Conservation (phyloP, 768 basidiomycete genomes). For the Rhizopogon vesiculosus region DNA sequence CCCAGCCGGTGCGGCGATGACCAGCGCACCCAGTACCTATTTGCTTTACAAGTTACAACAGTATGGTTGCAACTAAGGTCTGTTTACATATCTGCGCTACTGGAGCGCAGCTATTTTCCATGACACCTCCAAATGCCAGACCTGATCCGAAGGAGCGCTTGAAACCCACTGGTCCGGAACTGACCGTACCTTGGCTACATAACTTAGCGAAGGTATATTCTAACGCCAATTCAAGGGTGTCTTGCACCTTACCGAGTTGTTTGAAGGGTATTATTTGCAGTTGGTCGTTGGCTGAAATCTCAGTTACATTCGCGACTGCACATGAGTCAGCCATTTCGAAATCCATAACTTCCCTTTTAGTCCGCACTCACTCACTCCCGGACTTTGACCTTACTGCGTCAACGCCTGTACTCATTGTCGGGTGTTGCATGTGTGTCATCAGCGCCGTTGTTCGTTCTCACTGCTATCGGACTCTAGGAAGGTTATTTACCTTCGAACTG, state of each 20-base stretch:
- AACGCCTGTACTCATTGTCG: conserved; percentile 6
- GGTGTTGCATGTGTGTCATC: conserved; percentile 13
- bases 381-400: not conserved
- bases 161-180: not conserved
- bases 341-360: not conserved
- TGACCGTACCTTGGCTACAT: too few relatives aligned
- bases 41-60: too few relatives aligned
- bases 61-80: not conserved
- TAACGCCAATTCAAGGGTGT: too few relatives aligned
- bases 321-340: not conserved
- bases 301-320: not conserved
- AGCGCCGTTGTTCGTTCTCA: conserved; percentile 25
- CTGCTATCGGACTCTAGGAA: conserved; percentile 32
- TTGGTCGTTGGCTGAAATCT: not conserved
- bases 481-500: conserved; percentile 4
- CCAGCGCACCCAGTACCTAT: too few relatives aligned
- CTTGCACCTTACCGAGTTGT: not conserved
- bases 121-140: conserved; percentile 2
- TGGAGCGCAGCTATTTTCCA: not conserved
- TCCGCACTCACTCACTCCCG: not conserved
- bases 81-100: not conserved
- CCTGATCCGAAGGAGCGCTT: not conserved
- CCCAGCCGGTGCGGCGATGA: too few relatives aligned
- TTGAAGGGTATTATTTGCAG: not conserved
- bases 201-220: too few relatives aligned